Percentiles rank a stretch among this genome's conserved stretches.
These are phyloP conservation scores for Salix viminalis DNA, from an alignment of 345 rosid species.

Conservation along the genomic window DNA sequence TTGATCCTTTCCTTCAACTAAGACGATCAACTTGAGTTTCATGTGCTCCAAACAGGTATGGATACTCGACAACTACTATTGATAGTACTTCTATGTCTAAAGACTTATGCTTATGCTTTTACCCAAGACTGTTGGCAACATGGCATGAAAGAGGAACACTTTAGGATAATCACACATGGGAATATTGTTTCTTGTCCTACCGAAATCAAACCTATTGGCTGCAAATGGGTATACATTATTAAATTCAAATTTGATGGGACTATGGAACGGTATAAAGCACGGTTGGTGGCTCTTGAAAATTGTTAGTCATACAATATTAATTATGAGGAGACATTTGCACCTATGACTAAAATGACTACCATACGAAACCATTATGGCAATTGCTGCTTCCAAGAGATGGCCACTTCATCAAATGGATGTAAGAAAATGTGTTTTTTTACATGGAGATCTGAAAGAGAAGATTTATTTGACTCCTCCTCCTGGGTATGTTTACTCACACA, in stretches of 20 bases:
- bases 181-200: not conserved
- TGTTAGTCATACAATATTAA: not conserved
- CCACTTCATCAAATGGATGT: not conserved
- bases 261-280: not conserved
- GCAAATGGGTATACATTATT: not conserved
- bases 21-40: no score
- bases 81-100: not conserved
- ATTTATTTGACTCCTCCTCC: not conserved
- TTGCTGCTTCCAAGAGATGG: not conserved
- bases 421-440: not conserved
- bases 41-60: not conserved
- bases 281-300: not conserved
- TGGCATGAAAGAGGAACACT: no score
- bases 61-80: not conserved
- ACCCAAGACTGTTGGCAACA: no score
- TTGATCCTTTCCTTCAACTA: no score
- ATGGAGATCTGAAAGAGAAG: not conserved
- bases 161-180: no score
- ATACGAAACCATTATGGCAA: not conserved
- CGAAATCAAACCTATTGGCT: not conserved
- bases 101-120: not conserved
- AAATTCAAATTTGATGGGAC: not conserved
- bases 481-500: not conserved
- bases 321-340: not conserved
- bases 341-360: not conserved